Evolutionary conservation across 306 rosid genomes (phyloP), one percentile per base, ranked within the genome.

Genomic region (Abrus pulchellus): DNA sequence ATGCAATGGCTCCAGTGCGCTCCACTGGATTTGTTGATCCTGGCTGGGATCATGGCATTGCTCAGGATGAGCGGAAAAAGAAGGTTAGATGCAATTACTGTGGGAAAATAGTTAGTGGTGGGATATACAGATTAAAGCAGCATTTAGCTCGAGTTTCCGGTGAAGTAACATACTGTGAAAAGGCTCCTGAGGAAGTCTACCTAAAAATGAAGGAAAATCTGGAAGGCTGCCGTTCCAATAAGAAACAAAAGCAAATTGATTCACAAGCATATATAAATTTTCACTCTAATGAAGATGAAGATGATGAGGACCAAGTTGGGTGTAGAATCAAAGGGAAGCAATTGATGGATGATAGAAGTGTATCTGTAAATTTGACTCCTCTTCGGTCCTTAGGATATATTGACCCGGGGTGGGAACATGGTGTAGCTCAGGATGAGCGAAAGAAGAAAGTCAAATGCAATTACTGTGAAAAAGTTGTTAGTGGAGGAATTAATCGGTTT

Each of bases 381-480:
- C 93, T 91, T 69, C 88, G 99, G 56, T 91, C 97, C 50, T 84
- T 94, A 82, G 97, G 97, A 67, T 93, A 91, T 82, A 85, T 94
- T 83, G 99, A 95, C 68, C 99, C 99, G n/a, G 97, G 99, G 38
- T 95, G 99, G 99, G 99, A 95, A 75, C 99, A 95, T 83, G 97
- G 99, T 76, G 79, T 93, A 83, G 93, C 99, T 82, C 98, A 93
- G 72, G 99, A 95, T 84, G 99, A 95, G 86, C 93, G 97, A 84
- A 95, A 95, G 89, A 95, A 95, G 82, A 95, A 95, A 84, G 99
- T 95, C 13, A 93, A 91, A 85, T 95, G 99, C 87, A 95, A 84
- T 82, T 95, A 95, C 65, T 95, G 98, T 65, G 96, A 90, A 80
- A 95, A 95, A 82, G 83, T 89, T 85, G 99, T 95, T 13, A 95